These are phyloP conservation scores for Verticillium nubilum DNA, from an alignment of 2,329 filamentous ascomycete genomes.

Conservation along the genomic window DNA sequence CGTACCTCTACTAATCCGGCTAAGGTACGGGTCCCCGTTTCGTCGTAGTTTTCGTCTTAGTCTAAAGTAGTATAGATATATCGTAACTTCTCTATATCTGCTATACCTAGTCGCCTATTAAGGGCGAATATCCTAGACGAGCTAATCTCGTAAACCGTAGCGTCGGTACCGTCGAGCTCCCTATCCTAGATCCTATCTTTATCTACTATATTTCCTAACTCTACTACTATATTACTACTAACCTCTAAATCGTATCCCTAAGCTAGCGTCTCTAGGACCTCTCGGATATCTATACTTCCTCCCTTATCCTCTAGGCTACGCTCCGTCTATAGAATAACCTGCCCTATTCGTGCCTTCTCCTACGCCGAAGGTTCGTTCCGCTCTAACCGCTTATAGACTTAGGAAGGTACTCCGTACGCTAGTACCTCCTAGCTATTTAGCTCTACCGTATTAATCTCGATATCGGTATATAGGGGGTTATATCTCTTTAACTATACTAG, in stretches of 20 bases:
- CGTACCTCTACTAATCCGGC: not conserved
- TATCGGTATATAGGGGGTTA: constrained; percentile 6
- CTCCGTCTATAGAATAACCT: constrained; percentile 8
- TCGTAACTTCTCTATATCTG: constrained; percentile 2
- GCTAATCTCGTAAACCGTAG: constrained; percentile 3
- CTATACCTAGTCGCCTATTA: constrained; percentile 1
- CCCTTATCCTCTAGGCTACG: constrained; percentile 3
- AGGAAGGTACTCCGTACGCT: constrained; percentile 5
- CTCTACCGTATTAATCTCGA: constrained; percentile 7
- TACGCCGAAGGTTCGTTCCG: constrained; percentile 7
- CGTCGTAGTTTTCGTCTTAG: not conserved
- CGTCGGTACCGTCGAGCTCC: not conserved
- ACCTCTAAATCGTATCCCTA: not conserved
- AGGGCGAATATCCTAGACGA: constrained; percentile 5
- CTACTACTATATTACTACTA: no score
- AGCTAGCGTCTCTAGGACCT: constrained; percentile 1
- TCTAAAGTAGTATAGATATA: not conserved
- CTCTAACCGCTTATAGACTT: constrained; percentile 8
- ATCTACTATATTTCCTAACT: not conserved
- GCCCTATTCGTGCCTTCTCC: constrained; percentile 6
- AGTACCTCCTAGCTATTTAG: constrained; percentile 9
- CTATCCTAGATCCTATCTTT: not conserved
- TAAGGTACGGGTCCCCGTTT: not conserved
- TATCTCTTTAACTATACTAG: constrained; percentile 9
- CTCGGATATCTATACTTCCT: constrained; percentile 4